These are phyloP conservation scores for Backusella luteola DNA, from an alignment of 192 early-diverging fungal species.

Conservation along the genomic window DNA sequence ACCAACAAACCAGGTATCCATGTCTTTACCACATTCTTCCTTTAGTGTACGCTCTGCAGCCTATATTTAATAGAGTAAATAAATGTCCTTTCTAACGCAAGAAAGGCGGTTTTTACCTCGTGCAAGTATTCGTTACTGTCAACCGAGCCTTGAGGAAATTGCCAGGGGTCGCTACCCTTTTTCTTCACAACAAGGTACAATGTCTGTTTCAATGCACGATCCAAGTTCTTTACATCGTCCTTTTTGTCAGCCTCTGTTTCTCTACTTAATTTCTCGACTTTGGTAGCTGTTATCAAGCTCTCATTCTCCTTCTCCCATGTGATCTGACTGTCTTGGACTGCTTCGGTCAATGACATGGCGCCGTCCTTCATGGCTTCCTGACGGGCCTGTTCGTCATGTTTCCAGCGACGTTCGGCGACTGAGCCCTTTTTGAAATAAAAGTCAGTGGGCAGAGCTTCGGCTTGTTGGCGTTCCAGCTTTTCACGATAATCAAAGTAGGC, in stretches of 20 bases:
- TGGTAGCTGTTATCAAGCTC: background rate
- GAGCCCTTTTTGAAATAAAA: constrained; percentile 84
- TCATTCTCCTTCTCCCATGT: constrained; percentile 14
- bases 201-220: constrained; percentile 73
- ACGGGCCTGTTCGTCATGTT: constrained; percentile 44
- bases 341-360: constrained; percentile 15
- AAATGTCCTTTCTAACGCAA: background rate
- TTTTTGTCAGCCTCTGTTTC: constrained; percentile 62
- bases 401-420: constrained; percentile 62
- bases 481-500: constrained; percentile 73
- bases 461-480: constrained; percentile 48
- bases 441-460: constrained; percentile 56
- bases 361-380: constrained; percentile 25
- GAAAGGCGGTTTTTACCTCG: constrained; percentile 45
- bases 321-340: background rate
- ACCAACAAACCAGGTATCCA: constrained; percentile 90
- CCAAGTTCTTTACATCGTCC: constrained; percentile 68
- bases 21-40: constrained; percentile 67
- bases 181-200: constrained; percentile 80
- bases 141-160: constrained; percentile 68
- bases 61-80: constrained; percentile 29
- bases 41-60: constrained; percentile 72
- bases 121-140: constrained; percentile 67
- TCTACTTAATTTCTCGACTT: constrained; percentile 55
- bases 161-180: constrained; percentile 56